Evolutionary conservation across 768 basidiomycete species (phyloP).

Genomic region (Calocybe cyanea): DNA sequence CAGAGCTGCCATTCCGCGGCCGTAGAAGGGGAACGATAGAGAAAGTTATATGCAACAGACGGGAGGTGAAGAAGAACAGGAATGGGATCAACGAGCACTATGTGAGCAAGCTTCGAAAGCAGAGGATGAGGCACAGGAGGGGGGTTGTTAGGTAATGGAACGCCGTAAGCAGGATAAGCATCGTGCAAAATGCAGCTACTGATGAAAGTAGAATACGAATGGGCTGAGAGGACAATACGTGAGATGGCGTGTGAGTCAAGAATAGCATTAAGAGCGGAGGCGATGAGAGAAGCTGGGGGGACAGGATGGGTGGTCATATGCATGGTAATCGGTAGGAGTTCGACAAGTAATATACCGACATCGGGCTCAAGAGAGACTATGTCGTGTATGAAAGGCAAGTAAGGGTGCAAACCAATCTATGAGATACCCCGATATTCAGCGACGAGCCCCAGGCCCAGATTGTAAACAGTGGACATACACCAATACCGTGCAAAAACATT

Average conservation of each 20-base stretch:
- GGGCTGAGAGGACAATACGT: conserved; percentile 43
- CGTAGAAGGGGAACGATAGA: conserved; percentile 50
- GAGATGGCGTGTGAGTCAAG: conserved; percentile 37
- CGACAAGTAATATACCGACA: conserved; percentile 55
- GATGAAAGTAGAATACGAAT: conserved; percentile 63
- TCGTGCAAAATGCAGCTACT: conserved; percentile 51
- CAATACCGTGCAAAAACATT: conserved; percentile 69
- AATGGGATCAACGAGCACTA: conserved; percentile 60
- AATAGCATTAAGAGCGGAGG: conserved; percentile 39
- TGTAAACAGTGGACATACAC: conserved; percentile 33
- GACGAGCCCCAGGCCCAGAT: no score
- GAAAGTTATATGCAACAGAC: conserved; percentile 60
- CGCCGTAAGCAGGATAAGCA: conserved; percentile 14
- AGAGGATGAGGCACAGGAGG: conserved; percentile 12
- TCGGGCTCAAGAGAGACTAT: conserved; percentile 41
- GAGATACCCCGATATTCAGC: not conserved
- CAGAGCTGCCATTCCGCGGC: conserved; percentile 58
- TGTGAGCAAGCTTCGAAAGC: conserved; percentile 34
- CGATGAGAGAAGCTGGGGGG: conserved; percentile 35
- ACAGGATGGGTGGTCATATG: conserved; percentile 51
- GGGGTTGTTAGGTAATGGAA: conserved; percentile 5
- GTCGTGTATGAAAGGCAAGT: conserved; percentile 47
- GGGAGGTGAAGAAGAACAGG: conserved; percentile 62
- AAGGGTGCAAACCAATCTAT: conserved; percentile 63
- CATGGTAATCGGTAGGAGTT: conserved; percentile 57